Evolutionary conservation across 371 early-diverging fungal species (phyloP), one percentile per base, ranked within the genome.

Genomic region (Syncephalastrum monosporum): DNA sequence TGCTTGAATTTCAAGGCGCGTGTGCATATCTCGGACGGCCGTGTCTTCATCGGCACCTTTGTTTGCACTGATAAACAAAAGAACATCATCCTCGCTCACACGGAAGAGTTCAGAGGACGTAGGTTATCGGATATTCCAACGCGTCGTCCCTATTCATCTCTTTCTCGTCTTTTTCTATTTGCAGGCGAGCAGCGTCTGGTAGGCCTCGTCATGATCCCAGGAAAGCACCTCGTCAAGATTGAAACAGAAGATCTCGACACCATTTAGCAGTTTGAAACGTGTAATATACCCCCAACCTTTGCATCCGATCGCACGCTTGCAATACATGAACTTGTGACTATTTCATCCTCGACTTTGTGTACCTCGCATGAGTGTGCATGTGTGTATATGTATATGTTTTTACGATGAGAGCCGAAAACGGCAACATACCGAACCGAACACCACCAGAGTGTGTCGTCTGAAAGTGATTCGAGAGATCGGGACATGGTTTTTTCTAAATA

Each of bases 181-280:
- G 10, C 64, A 89, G 88, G 69, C 55, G 86, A 83, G 53, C 66
- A 82, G 64, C 75, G 93, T 21, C 75, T 82, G 38, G 91, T 94
- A 19, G 92, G 92, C 5, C 71, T 92, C 56, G 81, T 92, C 63
- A 92, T 94, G 95, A 84, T 94, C 14, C 95, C 95, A 1, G 95
- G 95, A 21, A 79, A 85, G 51, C 92, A 92, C 61, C 61, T 93
- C 8, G 82, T 85, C 42, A 84, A 82, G 54, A 75, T 81, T 10
- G 87, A 89, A 62, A 77, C 87, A 17, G 91, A 92, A 72, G 82
- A 85, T 60, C 64, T 85, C 13, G 79, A 82, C 21, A 42, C 42
- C n/a, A 45, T 62, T 19, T 69, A 69, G 45, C 57, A 63, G 5
- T 33, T 2, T 33, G 12, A 33, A 33, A 10, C 12, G 38, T 33